Base-by-base conservation (phyloP, 306 rosid genomes). In the Medicago ruthenica region DNA sequence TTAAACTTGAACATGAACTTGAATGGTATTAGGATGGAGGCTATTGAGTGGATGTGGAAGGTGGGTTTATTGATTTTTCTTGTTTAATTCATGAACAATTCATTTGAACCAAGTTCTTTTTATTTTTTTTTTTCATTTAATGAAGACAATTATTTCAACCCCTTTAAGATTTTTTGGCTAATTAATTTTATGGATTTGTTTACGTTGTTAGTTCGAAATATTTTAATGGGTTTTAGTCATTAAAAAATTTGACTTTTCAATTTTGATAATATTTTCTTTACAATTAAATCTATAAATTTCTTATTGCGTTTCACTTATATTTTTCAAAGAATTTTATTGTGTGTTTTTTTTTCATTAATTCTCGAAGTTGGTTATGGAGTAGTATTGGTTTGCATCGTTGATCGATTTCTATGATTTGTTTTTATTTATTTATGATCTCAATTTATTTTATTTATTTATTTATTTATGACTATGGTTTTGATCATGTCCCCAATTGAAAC, bases 1-100 rank as follows among this genome's bases (percentile, higher is more conserved):
- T 40, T 40, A 8, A 40, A 40, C 44, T 8, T 40, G 44, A 44
- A 45, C 51, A 81, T 91, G 69, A 84, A 88, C 44, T 81, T 85
- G 85, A 22, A 17, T 20, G 80, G 74, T 78, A 76, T 83, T 47
- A 85, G 98, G 67, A 83, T 40, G 20, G 85, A 88, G 42, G 93
- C 98, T 72, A 47, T 91, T 79, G 96, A 91, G 84, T 87, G 93
- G 97, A 91, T 91, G 88, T 81, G 47, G 77, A 89, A 91, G 98
- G 98, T 93, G 84, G 67, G 84, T 60, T 74, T 0, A 8, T 57
- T 37, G 42, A 47, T 72, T 67, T 62, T 62, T 39, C 4, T 75
- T 42, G 5, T 73, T 67, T 69, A 21, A 66, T 77, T 71, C 84
- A 73, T 67, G 74, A 67, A 69, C 45, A 67, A 40, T 8, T 68